Evolutionary conservation across 2,329 filamentous ascomycete species (phyloP), one percentile per base, ranked within the genome.

Genomic region (Biscogniauxia mediterranea): DNA sequence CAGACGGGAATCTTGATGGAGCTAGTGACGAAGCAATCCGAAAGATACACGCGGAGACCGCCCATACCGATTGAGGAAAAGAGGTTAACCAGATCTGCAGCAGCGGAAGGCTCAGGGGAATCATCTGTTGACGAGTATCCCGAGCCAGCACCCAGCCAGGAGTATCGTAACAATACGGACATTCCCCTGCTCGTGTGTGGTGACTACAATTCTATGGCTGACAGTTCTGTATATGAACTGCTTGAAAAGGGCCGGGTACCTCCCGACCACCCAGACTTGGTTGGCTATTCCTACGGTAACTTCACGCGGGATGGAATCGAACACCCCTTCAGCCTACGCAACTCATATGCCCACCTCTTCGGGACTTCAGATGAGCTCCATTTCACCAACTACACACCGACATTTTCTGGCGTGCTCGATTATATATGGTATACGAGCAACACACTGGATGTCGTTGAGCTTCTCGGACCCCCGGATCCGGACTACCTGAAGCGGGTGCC

Each of bases 361-460:
- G 90, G 94, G 72, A 87, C 95, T 42, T 88, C 89, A 6, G 90
- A 93, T 61, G 92, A 97, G 74, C 80, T 98, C 69, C 87, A 88
- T 4, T 99, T 97, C 76, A 99, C 95, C 54, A 99, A 99, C 77
- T 99, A 98, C 77, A 96, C 93, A 15, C 93, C 95, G 1, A 87
- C 88, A n/a, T 99, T 97, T 78, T 86, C 87, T 56, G 93, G 93
- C 64, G 91, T 96, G 60, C 90, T 99, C 68, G 95, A 99, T 75
- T 97, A 98, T 77, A 92, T 99, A 71, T 98, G 93, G 93, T 99
- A 96, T 78, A 93, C 93, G 60, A 94, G 92, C 61, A 97, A 95
- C 76, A 88, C 90, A 21, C 81, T 97, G 52, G 91, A 95, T 73
- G 90, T 96, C 23, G 89, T 92, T 19, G 90, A 90, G 57, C 78